Evolutionary conservation across 495 filamentous ascomycete genomes (phyloP), one percentile per base, ranked within the genome.

Genomic region (Physcia stellaris): DNA sequence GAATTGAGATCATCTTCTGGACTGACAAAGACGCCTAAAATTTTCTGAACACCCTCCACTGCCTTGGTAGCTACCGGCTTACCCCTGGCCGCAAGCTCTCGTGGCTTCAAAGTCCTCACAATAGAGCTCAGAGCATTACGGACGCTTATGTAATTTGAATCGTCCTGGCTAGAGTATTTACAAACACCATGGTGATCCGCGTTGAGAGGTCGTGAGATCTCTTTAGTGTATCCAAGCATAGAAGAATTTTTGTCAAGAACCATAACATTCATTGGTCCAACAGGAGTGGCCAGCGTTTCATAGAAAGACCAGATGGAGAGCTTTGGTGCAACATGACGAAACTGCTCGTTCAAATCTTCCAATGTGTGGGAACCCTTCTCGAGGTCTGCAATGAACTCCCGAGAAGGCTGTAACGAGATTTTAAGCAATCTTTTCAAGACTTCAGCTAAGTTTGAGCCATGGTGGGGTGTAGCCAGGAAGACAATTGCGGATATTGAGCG

Each of bases 391-490:
- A 71, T 53, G 22, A 58, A 73, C n/a, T 54, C 45, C 32, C 57
- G 67, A 3, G 47, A 19, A 2, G 52, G 20, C 1, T 51, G 19
- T 18, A 34, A 49, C 0, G 26, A 34, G 1, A 46, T 37, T 18
- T 39, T 43, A 12, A 61, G 34, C 6, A 60, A 50, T 30, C 47
- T 47, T 32, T 60, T 63, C 6, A 68, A 43, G 0, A 47, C 43
- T 18, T 62, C 48, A 0, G 66, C 66, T 4, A 63, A 41, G 32
- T 61, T 46, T 1, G 64, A 59, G 12, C 68, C 68, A 3, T 65
- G 54, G 45, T 72, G 68, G 2, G 68, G 68, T 0, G 68, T 71
- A 2, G 61, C 51, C 0, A 72, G 45, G 42, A 72, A 72, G 1
- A 61, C 41, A 15, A 69, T 63, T 4, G 57, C 56, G 0, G 47